Evolutionary conservation across 2,329 filamentous ascomycete species (phyloP).

Genomic region (Epichloe aotearoae): DNA sequence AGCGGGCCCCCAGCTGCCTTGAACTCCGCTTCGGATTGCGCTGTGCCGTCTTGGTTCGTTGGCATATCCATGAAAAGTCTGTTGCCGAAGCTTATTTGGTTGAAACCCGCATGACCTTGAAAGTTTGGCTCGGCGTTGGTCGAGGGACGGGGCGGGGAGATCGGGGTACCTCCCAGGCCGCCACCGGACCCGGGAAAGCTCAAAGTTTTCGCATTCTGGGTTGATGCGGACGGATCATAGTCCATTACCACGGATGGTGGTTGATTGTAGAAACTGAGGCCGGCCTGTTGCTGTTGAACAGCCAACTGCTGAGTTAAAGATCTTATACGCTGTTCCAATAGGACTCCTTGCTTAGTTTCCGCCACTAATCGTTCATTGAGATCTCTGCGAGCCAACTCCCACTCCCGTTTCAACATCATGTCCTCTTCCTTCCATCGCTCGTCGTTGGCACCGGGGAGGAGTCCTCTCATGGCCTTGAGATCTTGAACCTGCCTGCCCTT

Average conservation of each 20-base stretch:
- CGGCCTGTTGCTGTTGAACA: slow-evolving; percentile 27
- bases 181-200: slow-evolving; percentile 15
- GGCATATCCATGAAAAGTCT: slow-evolving; percentile 39
- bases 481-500: slow-evolving; percentile 55
- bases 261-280: slow-evolving; percentile 31
- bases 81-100: slow-evolving; percentile 36
- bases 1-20: slow-evolving; percentile 54
- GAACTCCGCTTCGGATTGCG: slow-evolving; percentile 48
- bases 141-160: slow-evolving; percentile 3
- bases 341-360: slow-evolving; percentile 33
- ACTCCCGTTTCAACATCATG: slow-evolving; percentile 38
- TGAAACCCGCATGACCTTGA: slow-evolving; percentile 40
- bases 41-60: slow-evolving; percentile 23
- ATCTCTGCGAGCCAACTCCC: slow-evolving; percentile 39
- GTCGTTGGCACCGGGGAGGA: slow-evolving; percentile 47
- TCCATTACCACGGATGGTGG: slow-evolving; percentile 32
- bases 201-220: slow-evolving; percentile 31
- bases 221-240: slow-evolving; percentile 28
- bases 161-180: not conserved
- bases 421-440: slow-evolving; percentile 41
- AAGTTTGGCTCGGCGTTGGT: slow-evolving; percentile 26
- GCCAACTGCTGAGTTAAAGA: slow-evolving; percentile 34
- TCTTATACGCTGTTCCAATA: slow-evolving; percentile 32
- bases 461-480: slow-evolving; percentile 57
- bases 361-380: slow-evolving; percentile 36